These are phyloP conservation scores for Fragilaria crotonensis DNA, from an alignment of 108 stramenopile species.

Conservation along the genomic window DNA sequence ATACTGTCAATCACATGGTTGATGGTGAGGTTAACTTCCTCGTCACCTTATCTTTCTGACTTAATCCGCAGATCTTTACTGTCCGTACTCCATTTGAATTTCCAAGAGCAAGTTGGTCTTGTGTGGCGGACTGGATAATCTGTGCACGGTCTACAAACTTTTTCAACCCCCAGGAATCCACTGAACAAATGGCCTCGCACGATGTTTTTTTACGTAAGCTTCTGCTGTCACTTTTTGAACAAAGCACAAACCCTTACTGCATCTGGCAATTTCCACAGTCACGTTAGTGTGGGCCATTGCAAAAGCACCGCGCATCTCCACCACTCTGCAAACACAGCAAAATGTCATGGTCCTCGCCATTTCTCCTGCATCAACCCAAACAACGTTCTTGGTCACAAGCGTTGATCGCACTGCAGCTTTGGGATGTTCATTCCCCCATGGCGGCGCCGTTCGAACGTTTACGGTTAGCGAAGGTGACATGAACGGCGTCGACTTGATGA, in stretches of 20 bases:
- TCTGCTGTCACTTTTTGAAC: conserved; percentile 94
- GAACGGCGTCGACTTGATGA: conserved; percentile 93
- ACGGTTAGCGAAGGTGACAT: conserved; percentile 93
- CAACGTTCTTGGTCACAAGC: conserved; percentile 89
- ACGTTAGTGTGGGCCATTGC: conserved; percentile 99
- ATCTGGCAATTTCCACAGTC: conserved; percentile 95
- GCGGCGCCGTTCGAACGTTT: conserved; percentile 83
- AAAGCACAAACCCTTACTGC: conserved; percentile 82
- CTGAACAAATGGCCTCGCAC: conserved; percentile 93
- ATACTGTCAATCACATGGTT: too few species aligned
- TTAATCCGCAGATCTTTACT: too few species aligned
- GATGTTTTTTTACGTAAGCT: conserved; percentile 97
- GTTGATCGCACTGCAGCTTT: conserved; percentile 94
- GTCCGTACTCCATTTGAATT: too few species aligned
- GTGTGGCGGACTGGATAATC: conserved; percentile 98
- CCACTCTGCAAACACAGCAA: conserved; percentile 92
- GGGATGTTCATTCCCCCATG: conserved; percentile 84
- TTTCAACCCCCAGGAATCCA: conserved; percentile 26
- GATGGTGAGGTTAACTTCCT: too few species aligned
- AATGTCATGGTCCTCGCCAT: conserved; percentile 91
- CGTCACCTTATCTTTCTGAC: too few species aligned
- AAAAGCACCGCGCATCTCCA: conserved; percentile 58
- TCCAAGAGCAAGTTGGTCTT: conserved; percentile 88
- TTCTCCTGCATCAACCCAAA: conserved; percentile 72
- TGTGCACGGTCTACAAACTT: conserved; percentile 95